Evolutionary conservation across 352 stramenopile species (phyloP).

Genomic region (Globisporangium acanthophoron): DNA sequence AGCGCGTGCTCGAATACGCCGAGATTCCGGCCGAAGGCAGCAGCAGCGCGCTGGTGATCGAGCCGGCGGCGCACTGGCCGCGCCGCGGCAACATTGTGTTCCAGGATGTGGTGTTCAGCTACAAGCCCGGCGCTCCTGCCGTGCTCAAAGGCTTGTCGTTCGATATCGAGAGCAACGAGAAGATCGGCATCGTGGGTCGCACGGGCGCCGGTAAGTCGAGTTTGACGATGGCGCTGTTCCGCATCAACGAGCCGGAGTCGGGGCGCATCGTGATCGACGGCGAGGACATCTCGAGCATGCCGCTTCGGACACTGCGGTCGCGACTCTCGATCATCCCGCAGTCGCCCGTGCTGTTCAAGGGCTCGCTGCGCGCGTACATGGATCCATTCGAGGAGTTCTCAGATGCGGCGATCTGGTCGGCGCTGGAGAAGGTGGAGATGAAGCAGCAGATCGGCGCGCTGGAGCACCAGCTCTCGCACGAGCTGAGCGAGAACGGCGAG

Average conservation of each 20-base stretch:
- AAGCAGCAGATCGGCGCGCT: too few relatives aligned
- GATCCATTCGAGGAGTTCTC: too few relatives aligned
- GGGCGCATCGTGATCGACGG: not conserved
- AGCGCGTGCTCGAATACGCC: slow-evolving; percentile 42
- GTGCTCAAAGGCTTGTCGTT: slow-evolving; percentile 38
- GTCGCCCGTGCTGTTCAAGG: too few relatives aligned
- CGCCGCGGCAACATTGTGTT: slow-evolving; percentile 61
- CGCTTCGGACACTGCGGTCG: slow-evolving; percentile 32
- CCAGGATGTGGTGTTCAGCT: slow-evolving; percentile 32
- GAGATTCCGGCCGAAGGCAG: slow-evolving; percentile 19
- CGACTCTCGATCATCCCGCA: slow-evolving; percentile 18
- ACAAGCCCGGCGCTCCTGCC: slow-evolving; percentile 8
- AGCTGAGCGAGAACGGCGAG: too few relatives aligned
- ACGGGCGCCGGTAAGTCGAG: slow-evolving; percentile 86
- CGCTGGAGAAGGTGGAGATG: too few relatives aligned
- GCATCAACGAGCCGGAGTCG: slow-evolving; percentile 85
- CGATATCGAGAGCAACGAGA: slow-evolving; percentile 47
- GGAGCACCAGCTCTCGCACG: too few relatives aligned
- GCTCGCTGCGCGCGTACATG: too few relatives aligned
- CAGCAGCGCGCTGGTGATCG: slow-evolving; percentile 8
- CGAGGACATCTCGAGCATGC: not conserved
- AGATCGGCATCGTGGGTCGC: slow-evolving; percentile 91
- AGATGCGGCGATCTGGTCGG: too few relatives aligned
- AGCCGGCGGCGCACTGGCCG: slow-evolving; percentile 61
- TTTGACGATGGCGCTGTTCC: slow-evolving; percentile 91